A percentile compares a stretch with the other conserved stretches of the same genome.
These are phyloP conservation scores for Cutaneotrichosporon sp. DNA, from an alignment of 1,284 basidiomycete genomes.

Conservation along the genomic window DNA sequence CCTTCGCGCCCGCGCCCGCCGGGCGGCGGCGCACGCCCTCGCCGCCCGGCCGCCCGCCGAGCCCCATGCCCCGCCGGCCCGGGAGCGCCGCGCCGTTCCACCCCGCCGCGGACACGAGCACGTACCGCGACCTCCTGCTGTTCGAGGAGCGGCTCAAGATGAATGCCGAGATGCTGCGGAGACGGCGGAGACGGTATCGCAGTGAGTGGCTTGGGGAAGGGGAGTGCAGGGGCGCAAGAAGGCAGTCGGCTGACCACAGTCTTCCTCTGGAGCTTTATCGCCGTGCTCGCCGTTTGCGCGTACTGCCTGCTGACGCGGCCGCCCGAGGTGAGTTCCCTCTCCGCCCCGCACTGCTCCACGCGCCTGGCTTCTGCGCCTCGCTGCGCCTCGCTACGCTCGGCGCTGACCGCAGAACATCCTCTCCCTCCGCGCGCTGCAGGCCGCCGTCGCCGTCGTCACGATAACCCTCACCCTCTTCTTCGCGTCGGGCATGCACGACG, in stretches of 20 bases:
- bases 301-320: slow-evolving; percentile 37
- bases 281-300: slow-evolving; percentile 30
- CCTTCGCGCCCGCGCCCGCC: not conserved
- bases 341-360: too few species aligned
- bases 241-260: slow-evolving; percentile 34
- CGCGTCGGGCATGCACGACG: slow-evolving; percentile 92
- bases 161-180: slow-evolving; percentile 77
- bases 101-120: slow-evolving; percentile 69
- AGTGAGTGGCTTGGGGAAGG: slow-evolving; percentile 60
- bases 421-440: slow-evolving; percentile 53
- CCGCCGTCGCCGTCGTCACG: slow-evolving; percentile 75
- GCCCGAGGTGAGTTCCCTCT: slow-evolving; percentile 32
- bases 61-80: slow-evolving; percentile 3
- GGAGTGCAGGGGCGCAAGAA: not conserved
- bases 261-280: slow-evolving; percentile 46
- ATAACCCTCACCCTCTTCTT: slow-evolving; percentile 94
- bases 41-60: not conserved
- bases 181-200: slow-evolving; percentile 83
- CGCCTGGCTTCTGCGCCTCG: too few species aligned
- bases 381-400: too few species aligned
- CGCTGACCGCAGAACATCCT: slow-evolving; percentile 29
- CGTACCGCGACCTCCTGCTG: slow-evolving; percentile 83
- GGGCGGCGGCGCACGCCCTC: not conserved
- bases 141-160: slow-evolving; percentile 97
- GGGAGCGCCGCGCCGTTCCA: slow-evolving; percentile 54